These are phyloP conservation scores for Caryocar brasiliense DNA, from an alignment of 441 rosid species.

Conservation along the genomic window DNA sequence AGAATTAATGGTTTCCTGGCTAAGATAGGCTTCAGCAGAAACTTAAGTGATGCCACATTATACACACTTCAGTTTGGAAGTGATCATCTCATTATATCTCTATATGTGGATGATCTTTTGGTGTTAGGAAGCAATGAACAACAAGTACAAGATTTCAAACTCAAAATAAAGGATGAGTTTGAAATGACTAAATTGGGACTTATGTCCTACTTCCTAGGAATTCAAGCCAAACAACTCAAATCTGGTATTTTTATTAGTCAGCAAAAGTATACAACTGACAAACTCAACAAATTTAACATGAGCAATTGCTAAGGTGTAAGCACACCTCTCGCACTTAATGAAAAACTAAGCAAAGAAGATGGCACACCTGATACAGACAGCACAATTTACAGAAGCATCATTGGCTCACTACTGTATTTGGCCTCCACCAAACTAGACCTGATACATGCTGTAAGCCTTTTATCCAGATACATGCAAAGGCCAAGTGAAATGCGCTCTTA, in stretches of 20 bases:
- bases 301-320: not conserved
- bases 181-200: not conserved
- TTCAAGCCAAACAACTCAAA: too few relatives aligned
- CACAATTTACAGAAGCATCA: not conserved
- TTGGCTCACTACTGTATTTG: not conserved
- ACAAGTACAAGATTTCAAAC: not conserved
- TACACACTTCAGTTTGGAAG: not conserved
- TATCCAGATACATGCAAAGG: not conserved
- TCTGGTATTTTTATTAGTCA: not conserved
- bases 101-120: not conserved
- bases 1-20: not conserved
- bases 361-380: not conserved
- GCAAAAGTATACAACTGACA: not conserved
- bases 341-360: not conserved
- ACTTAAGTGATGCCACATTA: not conserved
- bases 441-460: not conserved
- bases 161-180: not conserved
- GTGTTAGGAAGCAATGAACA: not conserved
- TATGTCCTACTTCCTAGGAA: not conserved
- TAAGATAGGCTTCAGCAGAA: not conserved
- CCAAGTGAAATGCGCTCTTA: not conserved
- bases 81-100: not conserved
- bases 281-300: not conserved
- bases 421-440: not conserved
- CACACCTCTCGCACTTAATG: not conserved